A percentile compares a stretch with the other conserved stretches of the same genome.
These are phyloP conservation scores for Aspergillus ochraceoroseus DNA, from an alignment of 2,329 filamentous ascomycete genomes.

Conservation along the genomic window DNA sequence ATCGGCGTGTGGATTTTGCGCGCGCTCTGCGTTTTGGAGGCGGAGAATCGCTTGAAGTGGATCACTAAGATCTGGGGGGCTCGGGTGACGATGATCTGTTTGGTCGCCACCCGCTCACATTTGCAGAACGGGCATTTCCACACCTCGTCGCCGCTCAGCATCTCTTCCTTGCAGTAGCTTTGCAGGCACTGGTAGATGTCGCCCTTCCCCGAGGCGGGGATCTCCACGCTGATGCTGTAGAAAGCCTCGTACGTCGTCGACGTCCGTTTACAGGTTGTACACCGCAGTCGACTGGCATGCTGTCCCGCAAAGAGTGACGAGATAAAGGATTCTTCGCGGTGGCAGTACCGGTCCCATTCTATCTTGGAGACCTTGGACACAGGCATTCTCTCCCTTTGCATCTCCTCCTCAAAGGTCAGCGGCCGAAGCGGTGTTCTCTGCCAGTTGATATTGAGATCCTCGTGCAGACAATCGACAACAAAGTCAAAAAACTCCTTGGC, in stretches of 20 bases:
- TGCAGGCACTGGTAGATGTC: conserved; percentile 65
- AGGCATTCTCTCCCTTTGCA: conserved; percentile 56
- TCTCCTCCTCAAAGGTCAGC: conserved; percentile 57
- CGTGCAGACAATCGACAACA: conserved; percentile 71
- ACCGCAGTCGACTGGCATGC: conserved; percentile 58
- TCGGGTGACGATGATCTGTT: conserved; percentile 68
- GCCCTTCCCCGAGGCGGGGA: conserved; percentile 55
- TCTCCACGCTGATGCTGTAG: conserved; percentile 66
- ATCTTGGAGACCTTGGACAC: conserved; percentile 62
- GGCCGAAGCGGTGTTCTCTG: conserved; percentile 54
- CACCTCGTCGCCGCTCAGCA: conserved; percentile 61
- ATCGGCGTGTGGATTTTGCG: conserved; percentile 68
- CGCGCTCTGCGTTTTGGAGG: conserved; percentile 52
- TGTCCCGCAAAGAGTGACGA: conserved; percentile 74
- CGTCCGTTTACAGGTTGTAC: conserved; percentile 57
- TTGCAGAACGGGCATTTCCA: conserved; percentile 74
- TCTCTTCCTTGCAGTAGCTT: conserved; percentile 65
- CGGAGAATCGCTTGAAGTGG: conserved; percentile 66
- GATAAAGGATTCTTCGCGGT: conserved; percentile 68
- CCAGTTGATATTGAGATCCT: conserved; percentile 74
- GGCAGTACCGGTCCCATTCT: conserved; percentile 69
- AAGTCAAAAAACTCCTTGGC: conserved; percentile 86
- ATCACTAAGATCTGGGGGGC: conserved; percentile 75
- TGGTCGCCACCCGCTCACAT: conserved; percentile 60
- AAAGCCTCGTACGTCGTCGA: conserved; percentile 66